phyloP scores from a whole-genome alignment of 2,329 filamentous ascomycete genomes.

The Talaromyces sp. region DNA sequence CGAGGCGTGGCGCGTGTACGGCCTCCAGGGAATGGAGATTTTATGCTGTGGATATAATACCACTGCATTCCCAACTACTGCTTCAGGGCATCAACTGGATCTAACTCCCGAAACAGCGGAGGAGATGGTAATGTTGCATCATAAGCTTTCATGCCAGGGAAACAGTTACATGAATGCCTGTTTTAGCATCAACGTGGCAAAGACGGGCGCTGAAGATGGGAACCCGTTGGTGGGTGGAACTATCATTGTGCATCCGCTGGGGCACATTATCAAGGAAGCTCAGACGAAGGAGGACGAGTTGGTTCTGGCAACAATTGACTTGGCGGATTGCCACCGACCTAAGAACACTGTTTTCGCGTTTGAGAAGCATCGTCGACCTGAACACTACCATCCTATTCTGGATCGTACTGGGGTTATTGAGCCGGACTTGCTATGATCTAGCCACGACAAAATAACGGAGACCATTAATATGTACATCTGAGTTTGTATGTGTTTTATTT shows the following conservation, averaged over 20 bases:
- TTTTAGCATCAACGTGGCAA: conserved; percentile 46
- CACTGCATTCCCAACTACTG: conserved; percentile 37
- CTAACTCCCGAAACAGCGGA: conserved; percentile 44
- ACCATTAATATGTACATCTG: conserved; percentile 2
- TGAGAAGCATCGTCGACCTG: conserved; percentile 10
- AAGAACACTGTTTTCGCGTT: conserved; percentile 9
- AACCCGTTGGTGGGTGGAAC: conserved; percentile 22
- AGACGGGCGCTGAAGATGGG: conserved; percentile 49
- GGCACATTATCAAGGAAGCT: conserved; percentile 10
- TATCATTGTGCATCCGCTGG: conserved; percentile 10
- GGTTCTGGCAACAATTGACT: conserved; percentile 6
- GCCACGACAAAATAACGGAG: background rate
- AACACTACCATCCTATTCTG: conserved; percentile 7
- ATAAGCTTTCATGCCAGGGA: conserved; percentile 36
- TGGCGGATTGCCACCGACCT: conserved; percentile 8
- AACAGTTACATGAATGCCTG: conserved; percentile 52
- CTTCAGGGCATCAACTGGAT: conserved; percentile 36
- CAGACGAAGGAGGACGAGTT: conserved; percentile 10
- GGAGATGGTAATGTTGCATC: conserved; percentile 47
- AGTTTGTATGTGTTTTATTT: background rate
- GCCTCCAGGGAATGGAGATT: conserved; percentile 47
- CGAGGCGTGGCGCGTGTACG: conserved; percentile 49
- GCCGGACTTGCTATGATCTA: conserved; percentile 8
- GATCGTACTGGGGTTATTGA: conserved; percentile 10
- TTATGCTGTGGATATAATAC: conserved; percentile 47